Evolutionary conservation across 306 rosid species (phyloP).

Genomic region (Chamaecrista fasciculata): DNA sequence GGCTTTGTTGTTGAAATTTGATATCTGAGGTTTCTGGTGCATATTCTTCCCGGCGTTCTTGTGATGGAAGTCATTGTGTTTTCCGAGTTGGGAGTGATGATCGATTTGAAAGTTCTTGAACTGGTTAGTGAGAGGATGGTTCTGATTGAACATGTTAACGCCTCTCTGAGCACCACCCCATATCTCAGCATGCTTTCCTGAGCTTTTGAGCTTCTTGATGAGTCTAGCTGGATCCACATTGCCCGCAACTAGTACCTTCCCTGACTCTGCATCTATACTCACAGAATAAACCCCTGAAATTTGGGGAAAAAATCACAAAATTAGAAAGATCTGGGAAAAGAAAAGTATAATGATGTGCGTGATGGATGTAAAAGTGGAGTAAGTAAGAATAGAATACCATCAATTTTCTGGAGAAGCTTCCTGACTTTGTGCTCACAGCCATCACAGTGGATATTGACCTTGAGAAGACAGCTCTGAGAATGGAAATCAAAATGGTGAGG

Average conservation of each 20-base stretch:
- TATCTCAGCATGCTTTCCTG: constrained; percentile 70
- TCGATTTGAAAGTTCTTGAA: constrained; percentile 60
- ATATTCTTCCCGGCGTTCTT: constrained; percentile 35
- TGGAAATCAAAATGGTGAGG: background rate
- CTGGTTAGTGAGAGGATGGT: constrained; percentile 43
- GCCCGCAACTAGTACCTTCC: constrained; percentile 60
- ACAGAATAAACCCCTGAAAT: constrained; percentile 52
- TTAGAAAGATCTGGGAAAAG: no score
- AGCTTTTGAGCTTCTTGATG: constrained; percentile 52
- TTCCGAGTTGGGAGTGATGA: constrained; percentile 39
- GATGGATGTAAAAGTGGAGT: no score
- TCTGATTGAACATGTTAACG: constrained; percentile 37
- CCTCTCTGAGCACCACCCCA: constrained; percentile 64
- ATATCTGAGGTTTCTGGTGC: constrained; percentile 38
- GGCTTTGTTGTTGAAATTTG: constrained; percentile 52
- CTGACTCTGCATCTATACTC: constrained; percentile 52
- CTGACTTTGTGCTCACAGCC: constrained; percentile 81
- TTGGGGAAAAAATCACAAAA: no score
- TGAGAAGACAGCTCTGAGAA: constrained; percentile 59
- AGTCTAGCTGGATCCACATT: constrained; percentile 58
- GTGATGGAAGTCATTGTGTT: constrained; percentile 47
- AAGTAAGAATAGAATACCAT: constrained; percentile 49
- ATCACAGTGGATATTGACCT: constrained; percentile 81
- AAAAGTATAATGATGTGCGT: no score
- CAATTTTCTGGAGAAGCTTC: constrained; percentile 82